Percentiles rank a stretch among this genome's conserved stretches.
Conservation (phyloP, 2,329 filamentous ascomycete genomes). For the Fusarium nisikadoi region DNA sequence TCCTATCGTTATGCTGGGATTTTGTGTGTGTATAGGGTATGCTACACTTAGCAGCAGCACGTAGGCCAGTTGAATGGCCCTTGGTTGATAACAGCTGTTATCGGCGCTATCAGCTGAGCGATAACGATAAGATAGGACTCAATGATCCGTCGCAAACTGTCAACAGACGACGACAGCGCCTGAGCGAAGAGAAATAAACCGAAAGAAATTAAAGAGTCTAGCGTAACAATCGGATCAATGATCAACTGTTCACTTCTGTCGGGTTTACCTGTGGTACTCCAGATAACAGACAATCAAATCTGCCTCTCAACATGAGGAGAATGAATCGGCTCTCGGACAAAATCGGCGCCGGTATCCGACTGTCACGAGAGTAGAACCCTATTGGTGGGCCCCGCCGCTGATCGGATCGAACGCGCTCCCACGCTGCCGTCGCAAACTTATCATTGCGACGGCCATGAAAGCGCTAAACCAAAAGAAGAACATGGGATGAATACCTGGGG, state of each 20-base stretch:
- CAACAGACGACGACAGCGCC: neutral
- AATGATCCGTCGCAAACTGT: neutral
- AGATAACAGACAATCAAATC: neutral
- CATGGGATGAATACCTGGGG: neutral
- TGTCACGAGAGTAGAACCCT: fast-evolving
- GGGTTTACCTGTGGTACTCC: neutral
- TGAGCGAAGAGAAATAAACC: too few species aligned
- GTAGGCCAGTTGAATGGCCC: neutral
- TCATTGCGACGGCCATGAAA: neutral
- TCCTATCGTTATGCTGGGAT: neutral
- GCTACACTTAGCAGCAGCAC: neutral
- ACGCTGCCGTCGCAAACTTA: slow-evolving; percentile 6
- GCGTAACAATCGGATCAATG: fast-evolving
- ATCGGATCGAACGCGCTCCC: neutral
- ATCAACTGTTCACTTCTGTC: fast-evolving
- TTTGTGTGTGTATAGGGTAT: neutral
- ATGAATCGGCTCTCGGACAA: neutral
- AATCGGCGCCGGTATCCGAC: neutral
- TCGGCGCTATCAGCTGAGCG: neutral
- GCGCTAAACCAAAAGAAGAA: neutral
- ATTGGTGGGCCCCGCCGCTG: neutral
- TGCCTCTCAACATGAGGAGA: neutral
- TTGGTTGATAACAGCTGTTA: neutral
- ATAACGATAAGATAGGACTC: neutral
- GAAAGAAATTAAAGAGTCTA: fast-evolving